Evolutionary conservation across 225 moss, liverwort and hornwort genomes (phyloP).

Genomic region (Asterella californica): DNA sequence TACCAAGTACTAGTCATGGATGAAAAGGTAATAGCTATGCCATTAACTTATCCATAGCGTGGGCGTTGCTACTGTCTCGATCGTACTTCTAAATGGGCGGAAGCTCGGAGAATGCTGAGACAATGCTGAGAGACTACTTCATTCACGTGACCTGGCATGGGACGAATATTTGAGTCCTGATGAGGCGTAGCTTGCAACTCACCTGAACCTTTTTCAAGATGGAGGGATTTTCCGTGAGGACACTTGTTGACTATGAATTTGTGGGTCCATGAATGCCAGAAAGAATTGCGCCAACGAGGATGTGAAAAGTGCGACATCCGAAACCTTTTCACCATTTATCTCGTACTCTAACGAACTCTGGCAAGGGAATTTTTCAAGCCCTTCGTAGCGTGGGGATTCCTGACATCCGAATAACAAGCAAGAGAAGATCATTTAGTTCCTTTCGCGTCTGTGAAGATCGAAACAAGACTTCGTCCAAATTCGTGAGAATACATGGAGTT

Average conservation of each 20-base stretch:
- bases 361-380: background rate
- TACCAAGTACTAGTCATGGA: background rate
- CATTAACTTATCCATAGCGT: too few relatives aligned
- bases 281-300: background rate
- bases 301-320: background rate
- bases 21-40: background rate
- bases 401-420: background rate
- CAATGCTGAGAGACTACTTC: background rate
- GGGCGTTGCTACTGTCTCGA: too few relatives aligned
- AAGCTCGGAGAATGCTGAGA: too few relatives aligned
- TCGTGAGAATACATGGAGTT: background rate
- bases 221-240: background rate
- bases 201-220: conserved; percentile 6
- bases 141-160: background rate
- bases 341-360: background rate
- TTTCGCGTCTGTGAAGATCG: background rate
- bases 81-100: too few relatives aligned
- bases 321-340: background rate
- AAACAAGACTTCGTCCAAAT: background rate
- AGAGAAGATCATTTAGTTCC: background rate
- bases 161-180: background rate
- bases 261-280: background rate
- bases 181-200: background rate
- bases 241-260: background rate
- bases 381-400: background rate